Conservation (phyloP, 2,329 filamentous ascomycete genomes). For the Parasarocladium wereldwijsianum region DNA sequence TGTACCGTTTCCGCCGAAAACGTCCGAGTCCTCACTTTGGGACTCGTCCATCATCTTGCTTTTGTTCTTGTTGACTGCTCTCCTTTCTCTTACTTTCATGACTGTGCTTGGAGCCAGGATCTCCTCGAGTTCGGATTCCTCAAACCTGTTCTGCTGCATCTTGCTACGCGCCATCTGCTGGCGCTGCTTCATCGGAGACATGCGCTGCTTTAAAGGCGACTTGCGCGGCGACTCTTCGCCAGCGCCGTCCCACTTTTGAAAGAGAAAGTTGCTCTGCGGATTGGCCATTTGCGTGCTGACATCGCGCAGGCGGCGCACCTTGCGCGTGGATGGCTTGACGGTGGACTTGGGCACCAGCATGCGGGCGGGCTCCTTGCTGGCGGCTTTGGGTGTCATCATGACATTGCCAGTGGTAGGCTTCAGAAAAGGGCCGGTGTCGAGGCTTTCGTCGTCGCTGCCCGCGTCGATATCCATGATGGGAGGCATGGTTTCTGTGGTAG, state of each 20-base stretch:
- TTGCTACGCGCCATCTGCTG: background rate
- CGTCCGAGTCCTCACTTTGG: slow-evolving; percentile 2
- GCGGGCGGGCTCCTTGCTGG: slow-evolving; percentile 7
- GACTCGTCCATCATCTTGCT: slow-evolving; percentile 1
- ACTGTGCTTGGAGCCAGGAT: slow-evolving; percentile 2
- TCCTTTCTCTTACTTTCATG: too few species aligned
- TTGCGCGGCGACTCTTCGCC: slow-evolving; percentile 9
- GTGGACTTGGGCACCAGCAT: slow-evolving; percentile 11
- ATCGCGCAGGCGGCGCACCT: slow-evolving; percentile 16
- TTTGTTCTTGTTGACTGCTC: background rate
- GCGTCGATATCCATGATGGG: slow-evolving; percentile 14
- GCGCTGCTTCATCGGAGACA: slow-evolving; percentile 1
- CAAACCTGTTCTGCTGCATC: slow-evolving; percentile 4
- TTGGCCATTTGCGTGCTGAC: slow-evolving; percentile 11
- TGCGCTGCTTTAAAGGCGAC: slow-evolving; percentile 3
- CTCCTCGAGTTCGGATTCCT: slow-evolving; percentile 3
- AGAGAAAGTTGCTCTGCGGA: too few species aligned
- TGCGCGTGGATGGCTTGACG: slow-evolving; percentile 12
- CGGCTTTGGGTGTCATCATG: slow-evolving; percentile 6
- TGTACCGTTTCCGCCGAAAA: slow-evolving; percentile 3
- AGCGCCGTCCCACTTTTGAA: slow-evolving; percentile 15
- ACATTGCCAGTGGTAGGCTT: slow-evolving; percentile 8
- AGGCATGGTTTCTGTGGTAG: slow-evolving; percentile 14
- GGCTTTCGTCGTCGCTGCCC: slow-evolving; percentile 27
- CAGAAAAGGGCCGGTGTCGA: slow-evolving; percentile 20